phyloP scores from a whole-genome alignment of 768 basidiomycete genomes.

The Clitopilus passeckerianus region DNA sequence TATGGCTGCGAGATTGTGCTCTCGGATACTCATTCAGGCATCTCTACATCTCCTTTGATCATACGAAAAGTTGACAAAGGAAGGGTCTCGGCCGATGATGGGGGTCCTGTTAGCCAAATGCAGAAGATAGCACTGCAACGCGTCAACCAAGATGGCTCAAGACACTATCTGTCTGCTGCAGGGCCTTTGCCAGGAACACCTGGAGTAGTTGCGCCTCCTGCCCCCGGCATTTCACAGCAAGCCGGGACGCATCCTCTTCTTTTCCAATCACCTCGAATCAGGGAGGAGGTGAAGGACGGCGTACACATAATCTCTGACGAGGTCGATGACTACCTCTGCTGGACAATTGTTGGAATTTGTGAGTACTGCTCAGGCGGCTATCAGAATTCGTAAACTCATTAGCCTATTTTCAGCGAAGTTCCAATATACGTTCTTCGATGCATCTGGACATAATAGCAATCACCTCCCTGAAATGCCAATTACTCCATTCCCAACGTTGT shows the following conservation, averaged over 20 bases:
- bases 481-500: slow-evolving; percentile 86
- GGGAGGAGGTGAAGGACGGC: slow-evolving; percentile 79
- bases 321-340: slow-evolving; percentile 92
- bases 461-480: slow-evolving; percentile 75
- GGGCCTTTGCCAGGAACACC: slow-evolving; percentile 79
- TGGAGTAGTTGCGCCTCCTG: slow-evolving; percentile 61
- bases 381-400: slow-evolving; percentile 4
- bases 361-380: slow-evolving; percentile 22
- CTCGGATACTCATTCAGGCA: slow-evolving; percentile 80
- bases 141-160: slow-evolving; percentile 73
- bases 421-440: slow-evolving; percentile 92
- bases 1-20: slow-evolving; percentile 89
- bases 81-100: slow-evolving; percentile 79
- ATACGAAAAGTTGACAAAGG: slow-evolving; percentile 94
- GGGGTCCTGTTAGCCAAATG: slow-evolving; percentile 93
- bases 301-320: slow-evolving; percentile 74
- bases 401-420: slow-evolving; percentile 63
- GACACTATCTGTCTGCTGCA: slow-evolving; percentile 87
- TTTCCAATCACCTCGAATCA: slow-evolving; percentile 75
- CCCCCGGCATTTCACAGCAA: slow-evolving; percentile 71
- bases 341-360: slow-evolving; percentile 97
- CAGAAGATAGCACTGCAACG: slow-evolving; percentile 92
- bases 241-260: slow-evolving; percentile 77
- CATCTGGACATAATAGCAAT: slow-evolving; percentile 68
- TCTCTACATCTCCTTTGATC: slow-evolving; percentile 78